Evolutionary conservation across 2,329 filamentous ascomycete species (phyloP), one percentile per base, ranked within the genome.

Genomic region (Fusarium pseudonygamai): DNA sequence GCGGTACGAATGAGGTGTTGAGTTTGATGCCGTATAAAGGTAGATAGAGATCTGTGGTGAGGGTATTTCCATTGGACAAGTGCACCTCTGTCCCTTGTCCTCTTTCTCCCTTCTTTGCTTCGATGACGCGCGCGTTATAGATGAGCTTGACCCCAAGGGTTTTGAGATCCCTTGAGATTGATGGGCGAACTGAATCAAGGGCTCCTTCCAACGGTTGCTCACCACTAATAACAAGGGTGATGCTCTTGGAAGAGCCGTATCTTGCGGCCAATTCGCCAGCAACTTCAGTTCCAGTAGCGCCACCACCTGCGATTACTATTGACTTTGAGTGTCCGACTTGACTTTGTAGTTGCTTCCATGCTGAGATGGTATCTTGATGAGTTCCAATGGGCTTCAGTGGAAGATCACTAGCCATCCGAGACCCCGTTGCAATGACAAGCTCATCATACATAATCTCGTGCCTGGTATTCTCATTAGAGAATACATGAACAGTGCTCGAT

Each of bases 361-460:
- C 77, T 3, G 78, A 75, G 8, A 81, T 58, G 6, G 83, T 82
- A 37, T 84, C 81, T 69, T 87, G 83, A 73, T 86, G 82, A 20
- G 81, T 82, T 67, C 84, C 85, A 37, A 83, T 72, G 30, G 81
- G 82, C 75, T 89, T 89, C 78, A 87, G 86, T 4, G 87, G 86
- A 32, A 85, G 73, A 28, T 75, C 72, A 58, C 75, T 80, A n/a
- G 81, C 75, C 37, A 82, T 76, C 36, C 83, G 83, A n/a, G 87
- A 82, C 20, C 88, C 88, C 1, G 88, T 89, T 6, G 87, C 87
- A 43, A 89, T 78, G 37, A 90, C 83, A 13, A 90, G 82, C 32
- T 88, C 84, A 76, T 88, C 84, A 77, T 89, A 90, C 56, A 52
- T 43, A 18, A 88, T 64, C 7, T 76, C 75, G 28, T 80, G 81